Conservation (phyloP, 768 basidiomycete species). For the Cyclocybe aegerita region DNA sequence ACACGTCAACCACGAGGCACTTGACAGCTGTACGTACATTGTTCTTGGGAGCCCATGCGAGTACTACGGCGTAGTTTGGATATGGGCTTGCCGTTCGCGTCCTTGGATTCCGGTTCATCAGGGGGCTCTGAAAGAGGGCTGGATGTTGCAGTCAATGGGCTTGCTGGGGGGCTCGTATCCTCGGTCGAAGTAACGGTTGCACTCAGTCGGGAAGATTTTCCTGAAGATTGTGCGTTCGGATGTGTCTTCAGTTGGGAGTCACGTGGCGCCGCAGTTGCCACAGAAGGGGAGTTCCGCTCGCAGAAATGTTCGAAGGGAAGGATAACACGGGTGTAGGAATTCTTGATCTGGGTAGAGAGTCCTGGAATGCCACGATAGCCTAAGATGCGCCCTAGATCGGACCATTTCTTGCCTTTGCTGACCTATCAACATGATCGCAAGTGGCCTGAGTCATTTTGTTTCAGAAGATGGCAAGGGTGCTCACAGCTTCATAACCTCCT, state of each 20-base stretch:
- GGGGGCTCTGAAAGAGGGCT: conserved; percentile 80
- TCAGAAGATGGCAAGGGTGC: conserved; percentile 20
- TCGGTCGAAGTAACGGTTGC: conserved; percentile 35
- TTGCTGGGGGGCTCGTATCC: conserved; percentile 62
- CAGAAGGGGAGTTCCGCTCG: conserved; percentile 61
- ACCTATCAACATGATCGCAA: conserved; percentile 49
- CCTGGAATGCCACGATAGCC: conserved; percentile 84
- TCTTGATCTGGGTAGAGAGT: conserved; percentile 84
- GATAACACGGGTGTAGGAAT: conserved; percentile 87
- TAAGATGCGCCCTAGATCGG: conserved; percentile 75
- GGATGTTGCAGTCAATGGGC: conserved; percentile 75
- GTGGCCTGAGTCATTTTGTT: conserved; percentile 15
- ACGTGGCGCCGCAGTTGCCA: conserved; percentile 44
- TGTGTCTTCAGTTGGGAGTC: conserved; percentile 53
- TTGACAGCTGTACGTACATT: conserved; percentile 24
- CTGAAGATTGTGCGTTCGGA: conserved; percentile 41
- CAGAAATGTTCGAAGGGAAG: conserved; percentile 95
- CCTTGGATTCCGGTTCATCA: conserved; percentile 69
- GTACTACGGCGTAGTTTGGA: conserved; percentile 50
- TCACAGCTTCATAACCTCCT: conserved; percentile 86
- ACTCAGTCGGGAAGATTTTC: conserved; percentile 40
- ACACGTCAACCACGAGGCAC: conserved; percentile 2
- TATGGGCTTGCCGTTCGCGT: conserved; percentile 43
- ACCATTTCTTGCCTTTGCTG: conserved; percentile 83
- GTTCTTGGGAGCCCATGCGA: conserved; percentile 54